Conservation (phyloP, 345 rosid genomes). For the Bruguiera sexangula region DNA sequence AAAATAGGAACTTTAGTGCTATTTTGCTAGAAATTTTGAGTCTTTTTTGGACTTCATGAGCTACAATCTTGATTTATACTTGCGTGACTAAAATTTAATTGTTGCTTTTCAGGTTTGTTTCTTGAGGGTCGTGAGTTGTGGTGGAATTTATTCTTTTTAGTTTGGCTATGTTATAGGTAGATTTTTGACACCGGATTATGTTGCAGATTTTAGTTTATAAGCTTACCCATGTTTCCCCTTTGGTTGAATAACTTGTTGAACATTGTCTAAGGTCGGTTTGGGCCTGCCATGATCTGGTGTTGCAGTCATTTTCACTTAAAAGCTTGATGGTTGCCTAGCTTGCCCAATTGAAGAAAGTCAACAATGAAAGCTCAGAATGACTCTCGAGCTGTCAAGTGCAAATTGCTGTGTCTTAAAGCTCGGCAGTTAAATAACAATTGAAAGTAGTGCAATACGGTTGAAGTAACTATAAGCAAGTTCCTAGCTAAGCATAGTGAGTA, state of each 20-base stretch:
- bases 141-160: too few relatives aligned
- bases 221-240: too few relatives aligned
- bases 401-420: neutral
- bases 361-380: neutral
- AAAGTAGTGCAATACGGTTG: neutral
- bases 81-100: too few relatives aligned
- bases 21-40: neutral
- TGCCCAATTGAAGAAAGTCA: neutral
- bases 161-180: too few relatives aligned
- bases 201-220: too few relatives aligned
- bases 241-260: too few relatives aligned
- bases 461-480: neutral
- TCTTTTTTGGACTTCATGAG: neutral
- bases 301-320: neutral
- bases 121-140: too few relatives aligned
- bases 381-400: neutral
- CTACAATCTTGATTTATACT: neutral
- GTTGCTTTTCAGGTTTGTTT: too few relatives aligned
- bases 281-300: neutral
- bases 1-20: neutral
- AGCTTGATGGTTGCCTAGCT: neutral
- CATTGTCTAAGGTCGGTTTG: too few relatives aligned
- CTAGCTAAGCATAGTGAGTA: too few relatives aligned
- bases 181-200: too few relatives aligned
- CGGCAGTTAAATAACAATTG: neutral